A percentile compares a stretch with the other conserved stretches of the same genome.
Conservation (phyloP, 257 asterid genomes). For the Agastache rugosa region DNA sequence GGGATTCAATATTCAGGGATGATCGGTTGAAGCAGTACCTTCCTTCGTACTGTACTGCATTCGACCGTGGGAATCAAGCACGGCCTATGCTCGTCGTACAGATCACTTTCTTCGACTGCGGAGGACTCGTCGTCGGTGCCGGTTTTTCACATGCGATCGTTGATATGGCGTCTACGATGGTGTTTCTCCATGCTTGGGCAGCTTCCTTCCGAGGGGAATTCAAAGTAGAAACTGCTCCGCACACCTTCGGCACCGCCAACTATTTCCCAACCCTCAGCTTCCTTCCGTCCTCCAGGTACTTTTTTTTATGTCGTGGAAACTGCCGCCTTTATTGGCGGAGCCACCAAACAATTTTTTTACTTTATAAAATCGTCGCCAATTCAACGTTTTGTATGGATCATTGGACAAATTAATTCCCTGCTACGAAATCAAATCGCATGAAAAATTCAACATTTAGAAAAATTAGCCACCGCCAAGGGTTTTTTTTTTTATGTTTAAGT, state of each 20-base stretch:
- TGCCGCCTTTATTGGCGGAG: no score
- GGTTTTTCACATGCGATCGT: constrained; percentile 42
- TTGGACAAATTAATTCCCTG: no score
- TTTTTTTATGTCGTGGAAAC: no score
- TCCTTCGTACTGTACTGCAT: not conserved
- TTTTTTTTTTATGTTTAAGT: no score
- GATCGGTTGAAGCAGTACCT: constrained; percentile 29
- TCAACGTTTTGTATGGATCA: no score
- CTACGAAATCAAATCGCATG: no score
- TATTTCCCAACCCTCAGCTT: constrained; percentile 39
- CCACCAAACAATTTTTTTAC: no score
- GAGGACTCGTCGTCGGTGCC: constrained; percentile 42
- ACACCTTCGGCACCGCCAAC: constrained; percentile 26
- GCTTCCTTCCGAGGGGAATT: constrained; percentile 24
- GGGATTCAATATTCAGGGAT: constrained; percentile 19
- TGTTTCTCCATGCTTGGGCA: constrained; percentile 53
- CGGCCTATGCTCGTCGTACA: constrained; percentile 19
- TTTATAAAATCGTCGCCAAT: no score
- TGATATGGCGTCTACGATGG: constrained; percentile 39
- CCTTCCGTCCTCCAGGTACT: no score
- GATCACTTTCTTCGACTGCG: constrained; percentile 45
- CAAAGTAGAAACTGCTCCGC: not conserved
- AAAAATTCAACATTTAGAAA: no score
- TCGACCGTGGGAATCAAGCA: not conserved
- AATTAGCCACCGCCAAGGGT: no score